Base-by-base conservation (phyloP, 768 basidiomycete species). In the Podaxis mareebaensis region DNA sequence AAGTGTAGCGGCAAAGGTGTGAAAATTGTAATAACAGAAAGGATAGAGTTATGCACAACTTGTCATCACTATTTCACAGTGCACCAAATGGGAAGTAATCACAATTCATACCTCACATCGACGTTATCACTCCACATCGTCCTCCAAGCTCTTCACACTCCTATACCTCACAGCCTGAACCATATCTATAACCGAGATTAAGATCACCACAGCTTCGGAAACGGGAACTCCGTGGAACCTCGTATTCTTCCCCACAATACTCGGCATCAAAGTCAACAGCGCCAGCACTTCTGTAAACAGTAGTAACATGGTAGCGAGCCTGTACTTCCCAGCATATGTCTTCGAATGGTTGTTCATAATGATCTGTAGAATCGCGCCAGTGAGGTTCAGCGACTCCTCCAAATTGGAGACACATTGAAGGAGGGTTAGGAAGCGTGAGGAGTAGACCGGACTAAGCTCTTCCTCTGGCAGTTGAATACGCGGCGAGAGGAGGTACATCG, bases 261-360 rank as follows among this genome's bases (percentile, higher is more conserved):
- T 11, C 0, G 42, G 40, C 20, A 55, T 2, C 4, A 55, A 33
- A 54, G 17, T 24, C 57, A 59, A 39, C 15, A 53, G 30, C 15
- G 13, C 48, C 5, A 42, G 53, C 33, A 28, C 22, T 4, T 12
- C 11, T 28, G 42, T n/a, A 39, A 60, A 13, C 20, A 64, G 28
- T 12, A 28, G 12, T 12, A 36, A 63, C 15, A 38, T 53, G 26
- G 42, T 61, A 17, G 22, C 22, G 2, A 63, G 3, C 51, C 65
- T 67, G 39, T 69, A 73, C 4, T 61, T 65, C 11, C 74, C 74
- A 1, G 73, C 72, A 46, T 68, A 74, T 7, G 66, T 63, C 24
- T 58, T 58, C 2, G 66, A 63, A 26, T 66, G 62, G 62, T 53
- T 61, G 57, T 71, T 75, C 62, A 75, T 55, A 44, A 67, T 48